Base-by-base conservation (phyloP, 495 filamentous ascomycete species). In the Echria macrotheca region DNA sequence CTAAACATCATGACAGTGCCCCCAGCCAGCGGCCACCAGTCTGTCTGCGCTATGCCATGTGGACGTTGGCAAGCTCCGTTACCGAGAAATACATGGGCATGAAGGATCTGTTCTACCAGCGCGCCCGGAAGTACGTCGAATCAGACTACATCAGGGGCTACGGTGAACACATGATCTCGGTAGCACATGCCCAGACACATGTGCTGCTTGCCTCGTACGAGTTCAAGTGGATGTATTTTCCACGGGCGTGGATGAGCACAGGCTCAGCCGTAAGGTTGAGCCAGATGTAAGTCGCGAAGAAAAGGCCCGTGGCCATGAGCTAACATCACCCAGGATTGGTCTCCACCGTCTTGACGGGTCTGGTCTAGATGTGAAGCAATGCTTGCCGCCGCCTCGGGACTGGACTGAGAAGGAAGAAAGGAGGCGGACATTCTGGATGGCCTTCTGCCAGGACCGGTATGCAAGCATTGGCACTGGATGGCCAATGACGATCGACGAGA, bases 201-300 rank as follows among this genome's bases (percentile, higher is more conserved):
- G 68, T 82, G 8, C 69, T 99, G 4, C 77, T 95, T 42, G 77
- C 81, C 3, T 79, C 76, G 0, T 96, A 95, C 58, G 93, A 99
- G 62, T 97, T 96, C 63, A 94, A 90, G 67, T 85, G 87, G 77
- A 96, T 99, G 87, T 95, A 87, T 64, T 99, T 99, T 55, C 93
- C 93, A 2, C 74, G 94, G 32, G 94, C 94, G 3, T 99, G 93
- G 93, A 77, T 96, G 67, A 96, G 86, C 47, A 82, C 85, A 8
- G 94, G 91, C 12, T 77, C 87, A 43, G 85, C 83, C 2, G 78
- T 83, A 11, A 74, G 93, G 49, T 64, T 96, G 47, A 76, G 77
- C 35, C 80, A 94, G 53, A 97, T 97, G 94, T 70, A 55, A 59
- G 69, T 46, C 25, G 10, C 17, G 12, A 7, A 1, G 15, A 11